A percentile compares a stretch with the other conserved stretches of the same genome.
These are phyloP conservation scores for Cetradonia linearis DNA, from an alignment of 495 filamentous ascomycete species.

Conservation along the genomic window DNA sequence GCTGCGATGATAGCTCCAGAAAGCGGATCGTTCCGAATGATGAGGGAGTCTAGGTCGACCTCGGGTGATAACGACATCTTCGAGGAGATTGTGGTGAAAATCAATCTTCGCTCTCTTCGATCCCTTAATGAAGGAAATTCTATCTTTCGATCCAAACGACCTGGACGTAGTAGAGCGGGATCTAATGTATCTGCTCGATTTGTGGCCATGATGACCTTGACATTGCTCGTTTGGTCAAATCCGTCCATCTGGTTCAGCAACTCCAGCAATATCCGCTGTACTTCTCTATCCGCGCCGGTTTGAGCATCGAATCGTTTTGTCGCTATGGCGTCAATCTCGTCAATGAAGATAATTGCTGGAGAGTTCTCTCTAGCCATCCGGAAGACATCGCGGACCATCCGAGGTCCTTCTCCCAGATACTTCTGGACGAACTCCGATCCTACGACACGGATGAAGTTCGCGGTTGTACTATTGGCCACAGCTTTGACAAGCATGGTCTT, in stretches of 20 bases:
- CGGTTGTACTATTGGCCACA: constrained; percentile 94
- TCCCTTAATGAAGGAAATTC: constrained; percentile 91
- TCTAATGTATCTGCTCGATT: constrained; percentile 96
- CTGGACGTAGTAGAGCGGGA: constrained; percentile 84
- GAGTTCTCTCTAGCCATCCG: constrained; percentile 98
- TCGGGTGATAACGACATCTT: constrained; percentile 97
- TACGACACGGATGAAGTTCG: constrained; percentile 95
- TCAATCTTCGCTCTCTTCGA: constrained; percentile 83
- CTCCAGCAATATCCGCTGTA: constrained; percentile 94
- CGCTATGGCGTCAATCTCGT: constrained; percentile 97
- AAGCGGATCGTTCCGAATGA: constrained; percentile 90
- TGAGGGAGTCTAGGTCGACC: constrained; percentile 89
- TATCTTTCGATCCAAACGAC: constrained; percentile 94
- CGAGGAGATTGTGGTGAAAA: constrained; percentile 88
- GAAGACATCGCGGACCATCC: constrained; percentile 99
- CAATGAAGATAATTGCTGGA: constrained; percentile 97
- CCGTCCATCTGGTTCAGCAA: constrained; percentile 99
- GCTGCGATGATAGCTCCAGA: constrained; percentile 94
- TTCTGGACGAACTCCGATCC: constrained; percentile 99
- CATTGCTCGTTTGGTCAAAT: constrained; percentile 96
- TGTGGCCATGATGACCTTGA: constrained; percentile 99
- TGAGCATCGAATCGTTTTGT: constrained; percentile 99
- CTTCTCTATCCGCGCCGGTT: constrained; percentile 93
- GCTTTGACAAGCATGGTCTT: constrained; percentile 99
- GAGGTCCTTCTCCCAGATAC: constrained; percentile 92